phyloP scores from a whole-genome alignment of 176 grass and related monocot species.

The Lolium multiflorum region DNA sequence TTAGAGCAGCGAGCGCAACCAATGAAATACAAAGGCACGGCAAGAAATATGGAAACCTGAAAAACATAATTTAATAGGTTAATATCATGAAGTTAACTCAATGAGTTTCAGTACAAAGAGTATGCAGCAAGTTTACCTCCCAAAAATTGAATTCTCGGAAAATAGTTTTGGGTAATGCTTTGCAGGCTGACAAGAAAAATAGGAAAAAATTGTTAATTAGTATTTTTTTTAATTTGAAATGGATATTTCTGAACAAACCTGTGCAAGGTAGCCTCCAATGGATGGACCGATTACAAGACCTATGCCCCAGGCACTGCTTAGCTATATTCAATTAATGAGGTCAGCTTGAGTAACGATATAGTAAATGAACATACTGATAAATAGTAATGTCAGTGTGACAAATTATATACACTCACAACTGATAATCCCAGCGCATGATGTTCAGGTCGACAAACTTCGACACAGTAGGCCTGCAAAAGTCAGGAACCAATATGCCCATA shows the following conservation, averaged over 20 bases:
- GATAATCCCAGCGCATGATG: constrained; percentile 74
- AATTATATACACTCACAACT: constrained; percentile 49
- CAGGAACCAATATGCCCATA: neutral
- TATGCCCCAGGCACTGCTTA: constrained; percentile 61
- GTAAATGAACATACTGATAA: neutral
- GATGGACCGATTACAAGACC: constrained; percentile 80
- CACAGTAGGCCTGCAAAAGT: constrained; percentile 61
- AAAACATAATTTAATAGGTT: neutral
- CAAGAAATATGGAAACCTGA: constrained; percentile 87
- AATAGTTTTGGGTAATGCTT: constrained; percentile 81
- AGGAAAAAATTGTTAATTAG: neutral
- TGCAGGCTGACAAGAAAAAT: constrained; percentile 50
- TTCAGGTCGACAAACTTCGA: constrained; percentile 77
- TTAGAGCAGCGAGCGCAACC: constrained; percentile 56
- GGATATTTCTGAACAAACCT: constrained; percentile 32
- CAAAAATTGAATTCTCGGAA: constrained; percentile 56
- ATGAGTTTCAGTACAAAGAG: constrained; percentile 18
- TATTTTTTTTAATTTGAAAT: neutral
- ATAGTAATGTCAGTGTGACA: neutral
- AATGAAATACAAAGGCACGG: constrained; percentile 76
- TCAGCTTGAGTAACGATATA: neutral
- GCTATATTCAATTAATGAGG: constrained; percentile 15
- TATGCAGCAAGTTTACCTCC: constrained; percentile 50
- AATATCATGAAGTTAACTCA: neutral
- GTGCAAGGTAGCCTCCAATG: constrained; percentile 80